Conservation (phyloP, 2,329 filamentous ascomycete species). For the Juglanconis sp. region DNA sequence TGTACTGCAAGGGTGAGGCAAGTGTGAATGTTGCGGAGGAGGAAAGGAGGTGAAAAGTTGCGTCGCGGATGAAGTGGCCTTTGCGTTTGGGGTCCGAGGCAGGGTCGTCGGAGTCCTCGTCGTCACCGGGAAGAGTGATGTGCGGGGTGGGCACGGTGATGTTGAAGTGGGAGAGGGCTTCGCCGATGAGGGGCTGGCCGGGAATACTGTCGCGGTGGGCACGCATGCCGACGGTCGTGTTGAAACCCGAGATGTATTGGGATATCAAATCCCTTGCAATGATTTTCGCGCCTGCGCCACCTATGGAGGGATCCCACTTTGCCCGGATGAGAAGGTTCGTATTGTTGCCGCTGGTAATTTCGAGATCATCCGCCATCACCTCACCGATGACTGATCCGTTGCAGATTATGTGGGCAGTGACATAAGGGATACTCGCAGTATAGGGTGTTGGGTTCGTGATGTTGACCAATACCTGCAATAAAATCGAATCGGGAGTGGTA, state of each 20-base stretch:
- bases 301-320: constrained; percentile 69
- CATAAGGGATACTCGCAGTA: constrained; percentile 74
- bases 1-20: constrained; percentile 70
- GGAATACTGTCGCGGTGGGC: constrained; percentile 73
- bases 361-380: constrained; percentile 62
- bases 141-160: constrained; percentile 70
- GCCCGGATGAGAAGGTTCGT: constrained; percentile 64
- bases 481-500: constrained; percentile 69
- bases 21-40: constrained; percentile 84
- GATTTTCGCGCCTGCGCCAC: constrained; percentile 57
- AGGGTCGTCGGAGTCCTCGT: constrained; percentile 34
- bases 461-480: constrained; percentile 70
- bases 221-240: constrained; percentile 74
- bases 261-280: constrained; percentile 74
- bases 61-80: constrained; percentile 75
- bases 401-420: constrained; percentile 71
- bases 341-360: constrained; percentile 68
- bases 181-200: constrained; percentile 65
- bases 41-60: constrained; percentile 81
- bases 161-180: constrained; percentile 68
- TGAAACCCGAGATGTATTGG: constrained; percentile 82
- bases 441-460: constrained; percentile 90
- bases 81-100: constrained; percentile 20
- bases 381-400: constrained; percentile 75
- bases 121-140: constrained; percentile 53